These are phyloP conservation scores for Arthrobotrys pseudoclavata DNA, from an alignment of 2,329 filamentous ascomycete species.

Conservation along the genomic window DNA sequence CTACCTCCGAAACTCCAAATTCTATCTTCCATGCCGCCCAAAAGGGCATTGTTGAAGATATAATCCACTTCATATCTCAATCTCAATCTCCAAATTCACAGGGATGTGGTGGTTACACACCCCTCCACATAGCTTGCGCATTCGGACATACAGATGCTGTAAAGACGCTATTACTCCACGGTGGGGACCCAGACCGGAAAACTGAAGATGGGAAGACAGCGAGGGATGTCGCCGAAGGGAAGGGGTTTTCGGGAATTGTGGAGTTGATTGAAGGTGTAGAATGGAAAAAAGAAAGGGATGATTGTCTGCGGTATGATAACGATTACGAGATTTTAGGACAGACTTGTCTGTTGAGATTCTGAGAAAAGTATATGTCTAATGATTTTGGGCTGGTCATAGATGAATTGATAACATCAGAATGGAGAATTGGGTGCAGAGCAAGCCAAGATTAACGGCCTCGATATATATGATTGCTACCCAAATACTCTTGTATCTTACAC, in stretches of 20 bases:
- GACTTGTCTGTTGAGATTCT: conserved; percentile 32
- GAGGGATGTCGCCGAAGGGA: conserved; percentile 26
- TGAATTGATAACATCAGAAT: conserved; percentile 9
- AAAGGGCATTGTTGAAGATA: conserved; percentile 41
- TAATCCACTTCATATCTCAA: conserved; percentile 36
- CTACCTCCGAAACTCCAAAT: conserved; percentile 6
- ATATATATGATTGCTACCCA: background rate
- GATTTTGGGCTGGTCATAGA: conserved; percentile 2
- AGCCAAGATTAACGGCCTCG: background rate
- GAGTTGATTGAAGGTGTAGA: conserved; percentile 25
- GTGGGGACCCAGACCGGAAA: conserved; percentile 32
- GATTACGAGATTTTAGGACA: conserved; percentile 15
- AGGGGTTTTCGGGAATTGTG: conserved; percentile 29
- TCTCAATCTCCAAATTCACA: conserved; percentile 32
- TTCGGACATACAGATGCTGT: conserved; percentile 42
- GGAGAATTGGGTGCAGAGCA: background rate
- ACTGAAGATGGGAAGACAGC: conserved; percentile 49
- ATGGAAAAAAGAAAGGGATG: conserved; percentile 24
- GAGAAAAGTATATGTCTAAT: conserved; percentile 13
- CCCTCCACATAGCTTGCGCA: conserved; percentile 39
- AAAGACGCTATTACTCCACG: conserved; percentile 26
- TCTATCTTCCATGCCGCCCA: conserved; percentile 49
- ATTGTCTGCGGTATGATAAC: conserved; percentile 26
- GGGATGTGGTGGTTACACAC: conserved; percentile 46
- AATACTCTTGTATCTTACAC: conserved; percentile 40